Percentiles rank a stretch among this genome's conserved stretches.
These are phyloP conservation scores for Phytophthora hibernalis DNA, from an alignment of 352 stramenopile species.

Conservation along the genomic window DNA sequence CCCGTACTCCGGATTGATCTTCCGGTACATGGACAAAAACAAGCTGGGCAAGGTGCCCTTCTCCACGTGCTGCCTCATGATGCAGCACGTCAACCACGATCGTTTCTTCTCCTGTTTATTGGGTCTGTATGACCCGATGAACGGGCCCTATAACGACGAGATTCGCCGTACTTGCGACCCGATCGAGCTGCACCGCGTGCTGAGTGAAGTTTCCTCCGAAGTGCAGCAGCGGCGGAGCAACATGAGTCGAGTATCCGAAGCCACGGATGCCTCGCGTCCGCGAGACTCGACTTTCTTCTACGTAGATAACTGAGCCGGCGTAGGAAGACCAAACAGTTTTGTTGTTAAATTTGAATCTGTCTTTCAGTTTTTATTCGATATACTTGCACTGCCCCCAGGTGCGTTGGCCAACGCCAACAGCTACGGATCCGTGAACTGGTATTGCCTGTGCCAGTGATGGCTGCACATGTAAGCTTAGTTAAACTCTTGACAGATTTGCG, in stretches of 20 bases:
- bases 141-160: conserved; percentile 79
- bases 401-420: conserved; percentile 14
- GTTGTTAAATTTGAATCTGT: conserved; percentile 6
- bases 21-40: conserved; percentile 92
- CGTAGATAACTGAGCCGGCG: conserved; percentile 41
- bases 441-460: not conserved
- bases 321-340: conserved; percentile 19
- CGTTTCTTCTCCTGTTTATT: conserved; percentile 88
- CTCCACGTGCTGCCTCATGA: conserved; percentile 86
- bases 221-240: conserved; percentile 58
- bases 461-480: too few relatives aligned
- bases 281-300: conserved; percentile 88
- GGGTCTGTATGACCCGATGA: conserved; percentile 82
- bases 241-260: conserved; percentile 45
- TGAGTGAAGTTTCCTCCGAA: conserved; percentile 80
- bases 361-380: not conserved
- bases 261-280: conserved; percentile 46
- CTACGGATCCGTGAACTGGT: not conserved
- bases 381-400: not conserved
- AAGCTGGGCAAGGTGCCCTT: conserved; percentile 81
- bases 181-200: conserved; percentile 72
- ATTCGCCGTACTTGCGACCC: conserved; percentile 69
- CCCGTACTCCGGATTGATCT: conserved; percentile 82
- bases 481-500: too few relatives aligned
- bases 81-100: conserved; percentile 90